phyloP scores from a whole-genome alignment of 2,329 filamentous ascomycete species.

The Cercospora zeina region DNA sequence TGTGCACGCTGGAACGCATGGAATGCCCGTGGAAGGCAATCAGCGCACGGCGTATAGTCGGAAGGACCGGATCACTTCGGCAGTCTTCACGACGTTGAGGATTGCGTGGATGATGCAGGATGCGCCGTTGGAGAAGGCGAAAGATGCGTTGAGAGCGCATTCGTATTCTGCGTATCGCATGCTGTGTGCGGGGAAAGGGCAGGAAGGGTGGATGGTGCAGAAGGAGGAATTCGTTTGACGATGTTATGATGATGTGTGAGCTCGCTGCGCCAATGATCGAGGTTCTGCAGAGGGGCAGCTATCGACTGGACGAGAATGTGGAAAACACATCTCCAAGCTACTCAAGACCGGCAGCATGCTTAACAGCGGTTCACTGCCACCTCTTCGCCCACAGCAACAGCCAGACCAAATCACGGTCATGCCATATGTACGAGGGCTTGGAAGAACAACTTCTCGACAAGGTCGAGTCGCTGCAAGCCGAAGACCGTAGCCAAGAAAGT shows the following conservation, averaged over 20 bases:
- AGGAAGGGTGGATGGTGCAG: conserved; percentile 12
- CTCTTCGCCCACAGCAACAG: no score
- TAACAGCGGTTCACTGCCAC: no score
- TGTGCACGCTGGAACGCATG: conserved; percentile 9
- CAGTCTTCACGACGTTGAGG: conserved; percentile 12
- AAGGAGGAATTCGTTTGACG: conserved; percentile 8
- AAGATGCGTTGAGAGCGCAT: conserved; percentile 10
- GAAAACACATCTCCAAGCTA: no score
- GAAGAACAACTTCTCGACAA: no score
- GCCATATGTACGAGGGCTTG: no score
- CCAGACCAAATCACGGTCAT: no score
- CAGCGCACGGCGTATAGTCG: conserved; percentile 3
- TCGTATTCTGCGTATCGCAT: conserved; percentile 15
- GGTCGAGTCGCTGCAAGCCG: no score
- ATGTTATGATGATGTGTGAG: background rate
- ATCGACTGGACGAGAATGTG: no score
- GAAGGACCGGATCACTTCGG: conserved; percentile 5
- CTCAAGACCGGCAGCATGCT: no score
- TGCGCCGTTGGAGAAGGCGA: conserved; percentile 3
- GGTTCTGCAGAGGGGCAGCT: no score
- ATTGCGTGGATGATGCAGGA: conserved; percentile 18
- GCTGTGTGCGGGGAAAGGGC: conserved; percentile 12
- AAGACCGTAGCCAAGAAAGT: no score
- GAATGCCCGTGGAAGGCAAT: conserved; percentile 8
- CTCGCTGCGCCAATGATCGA: no score